Percentiles rank a stretch among this genome's conserved stretches.
phyloP scores from a whole-genome alignment of 345 rosid genomes.

The Ceriops decandra region DNA sequence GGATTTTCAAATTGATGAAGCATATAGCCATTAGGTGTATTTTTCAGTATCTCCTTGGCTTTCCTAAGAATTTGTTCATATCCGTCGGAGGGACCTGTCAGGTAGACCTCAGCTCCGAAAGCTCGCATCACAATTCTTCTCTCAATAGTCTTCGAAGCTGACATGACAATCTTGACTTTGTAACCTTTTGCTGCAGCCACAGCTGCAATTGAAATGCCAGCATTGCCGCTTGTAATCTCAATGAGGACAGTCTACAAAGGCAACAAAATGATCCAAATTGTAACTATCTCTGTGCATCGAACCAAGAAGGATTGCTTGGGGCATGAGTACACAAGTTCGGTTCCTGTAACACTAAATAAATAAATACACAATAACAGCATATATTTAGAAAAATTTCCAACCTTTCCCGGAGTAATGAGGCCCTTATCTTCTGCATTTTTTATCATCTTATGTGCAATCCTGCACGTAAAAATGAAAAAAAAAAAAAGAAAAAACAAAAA shows the following conservation, averaged over 20 bases:
- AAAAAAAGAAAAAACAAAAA: not conserved
- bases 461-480: not conserved
- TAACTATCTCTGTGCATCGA: not conserved
- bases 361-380: no score
- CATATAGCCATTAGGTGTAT: constrained; percentile 26
- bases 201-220: constrained; percentile 24
- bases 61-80: not conserved
- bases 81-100: constrained; percentile 15
- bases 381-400: not conserved
- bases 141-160: constrained; percentile 25
- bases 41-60: constrained; percentile 20
- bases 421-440: constrained; percentile 1
- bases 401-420: constrained; percentile 1
- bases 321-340: no score
- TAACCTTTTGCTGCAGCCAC: constrained; percentile 26
- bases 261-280: not conserved
- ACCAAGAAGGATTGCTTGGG: no score
- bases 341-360: no score
- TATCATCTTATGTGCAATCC: constrained; percentile 13
- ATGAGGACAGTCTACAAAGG: constrained; percentile 18
- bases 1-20: constrained; percentile 23
- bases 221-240: constrained; percentile 26
- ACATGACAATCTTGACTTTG: constrained; percentile 17
- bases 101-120: constrained; percentile 24
- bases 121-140: constrained; percentile 23